Base-by-base conservation (phyloP, 441 rosid genomes). In the Viola pubescens region DNA sequence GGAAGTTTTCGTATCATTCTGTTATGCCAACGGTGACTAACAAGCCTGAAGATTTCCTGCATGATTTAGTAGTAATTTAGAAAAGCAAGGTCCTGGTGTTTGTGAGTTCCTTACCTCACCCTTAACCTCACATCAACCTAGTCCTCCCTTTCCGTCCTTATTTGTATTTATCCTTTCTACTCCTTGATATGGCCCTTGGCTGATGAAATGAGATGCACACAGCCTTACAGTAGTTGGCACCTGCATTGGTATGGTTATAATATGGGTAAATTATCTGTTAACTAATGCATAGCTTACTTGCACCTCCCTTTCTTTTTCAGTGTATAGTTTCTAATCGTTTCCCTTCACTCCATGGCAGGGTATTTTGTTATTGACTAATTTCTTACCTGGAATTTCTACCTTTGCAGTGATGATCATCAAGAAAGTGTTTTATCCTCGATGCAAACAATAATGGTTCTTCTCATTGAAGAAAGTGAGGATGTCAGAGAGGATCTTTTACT, bases 391-490 rank as follows among this genome's bases (percentile, higher is more conserved):
- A 65, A 46, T 48, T 70, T 57, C 60, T 61, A 59, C 62, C 51
- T 49, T 13, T 77, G 83, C 95, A 95, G 99, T 57, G 97, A 91
- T 80, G 91, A 91, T 72, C 98, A 89, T 70, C 95, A 89, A 63
- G 90, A 89, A 77, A 84, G 80, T 77, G 91, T 95, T 74, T 61
- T 88, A 34, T 74, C 89, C 44, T 91, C 99, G 59, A 95, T 95
- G 98, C 94, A 86, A 74, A 86, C 83, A 55, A 89, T 89, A 79
- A 86, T 95, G 94, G 71, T 64, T 42, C 85, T 84, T 73, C 87
- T 91, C 64, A 71, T 95, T 74, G 95, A 95, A 80, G 97, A 95
- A 73, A 95, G 96, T 64, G 98, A 91, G 79, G 98, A 91, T 67
- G 74, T 91, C 62, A 72, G 51, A 50, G 99, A 95, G 70, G 91